Evolutionary conservation across 2,329 filamentous ascomycete genomes (phyloP).

Genomic region (Exophiala alcalophila): DNA sequence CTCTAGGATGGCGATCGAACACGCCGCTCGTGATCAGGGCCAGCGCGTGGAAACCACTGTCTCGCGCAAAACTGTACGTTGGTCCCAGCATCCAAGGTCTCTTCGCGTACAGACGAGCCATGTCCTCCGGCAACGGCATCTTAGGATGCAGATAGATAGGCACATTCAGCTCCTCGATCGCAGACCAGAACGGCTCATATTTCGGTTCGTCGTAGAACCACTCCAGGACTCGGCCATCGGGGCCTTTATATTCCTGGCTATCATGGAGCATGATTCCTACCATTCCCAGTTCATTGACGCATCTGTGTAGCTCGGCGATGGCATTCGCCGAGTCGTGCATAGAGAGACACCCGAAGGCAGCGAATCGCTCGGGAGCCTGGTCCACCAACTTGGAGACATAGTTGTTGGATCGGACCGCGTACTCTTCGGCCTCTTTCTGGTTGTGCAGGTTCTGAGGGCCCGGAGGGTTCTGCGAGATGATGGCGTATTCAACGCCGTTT

Average conservation of each 20-base stretch:
- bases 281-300: slow-evolving; percentile 57
- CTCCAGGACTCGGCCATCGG: slow-evolving; percentile 57
- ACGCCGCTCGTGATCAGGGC: slow-evolving; percentile 28
- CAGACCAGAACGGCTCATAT: slow-evolving; percentile 48
- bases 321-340: slow-evolving; percentile 42
- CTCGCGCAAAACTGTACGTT: slow-evolving; percentile 23
- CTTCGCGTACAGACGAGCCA: background rate
- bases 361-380: slow-evolving; percentile 41
- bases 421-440: slow-evolving; percentile 23
- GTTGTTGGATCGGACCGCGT: slow-evolving; percentile 28
- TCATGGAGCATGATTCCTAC: slow-evolving; percentile 61
- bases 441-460: slow-evolving; percentile 28
- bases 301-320: slow-evolving; percentile 40
- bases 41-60: slow-evolving; percentile 25
- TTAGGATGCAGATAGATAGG: slow-evolving; percentile 28
- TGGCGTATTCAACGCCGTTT: slow-evolving; percentile 27
- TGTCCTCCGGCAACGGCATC: slow-evolving; percentile 47
- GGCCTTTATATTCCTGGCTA: slow-evolving; percentile 50
- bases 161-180: slow-evolving; percentile 19
- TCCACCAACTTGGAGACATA: slow-evolving; percentile 23
- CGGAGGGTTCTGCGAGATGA: slow-evolving; percentile 29
- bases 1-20: slow-evolving; percentile 27
- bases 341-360: slow-evolving; percentile 41
- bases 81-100: slow-evolving; percentile 45
- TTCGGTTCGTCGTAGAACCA: slow-evolving; percentile 59